These are phyloP conservation scores for Acacia concinna DNA, from an alignment of 331 rosid genomes.

Conservation along the genomic window DNA sequence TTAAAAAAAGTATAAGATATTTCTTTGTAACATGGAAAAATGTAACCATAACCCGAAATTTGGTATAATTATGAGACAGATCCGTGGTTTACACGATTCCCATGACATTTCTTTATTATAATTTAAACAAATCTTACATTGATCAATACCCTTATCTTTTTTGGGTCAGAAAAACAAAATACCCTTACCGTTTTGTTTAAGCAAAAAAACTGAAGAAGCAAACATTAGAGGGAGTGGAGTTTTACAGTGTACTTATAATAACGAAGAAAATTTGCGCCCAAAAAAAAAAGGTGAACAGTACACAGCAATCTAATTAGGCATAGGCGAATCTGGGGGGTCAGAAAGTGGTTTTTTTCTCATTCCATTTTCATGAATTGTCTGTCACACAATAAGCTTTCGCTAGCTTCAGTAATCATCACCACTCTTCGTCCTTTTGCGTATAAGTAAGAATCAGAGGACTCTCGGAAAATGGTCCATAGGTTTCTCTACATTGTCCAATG, in stretches of 20 bases:
- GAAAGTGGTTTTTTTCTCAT: not conserved
- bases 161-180: too few species aligned
- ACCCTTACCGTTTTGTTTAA: constrained; percentile 34
- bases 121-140: constrained; percentile 8
- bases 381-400: constrained; percentile 50
- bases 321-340: not conserved
- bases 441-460: constrained; percentile 34
- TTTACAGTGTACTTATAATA: not conserved
- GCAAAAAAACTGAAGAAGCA: constrained; percentile 25
- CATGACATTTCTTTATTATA: constrained; percentile 38
- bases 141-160: constrained; percentile 14
- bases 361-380: not conserved
- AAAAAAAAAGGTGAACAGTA: not conserved
- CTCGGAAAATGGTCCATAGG: constrained; percentile 29
- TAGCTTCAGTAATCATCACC: constrained; percentile 44
- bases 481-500: not conserved
- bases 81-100: constrained; percentile 49
- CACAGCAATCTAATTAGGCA: not conserved
- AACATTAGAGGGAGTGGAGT: not conserved
- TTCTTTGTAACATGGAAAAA: not conserved
- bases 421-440: constrained; percentile 39
- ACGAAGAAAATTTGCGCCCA: not conserved
- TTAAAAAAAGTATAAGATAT: too few species aligned
- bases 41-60: not conserved
- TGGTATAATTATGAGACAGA: constrained; percentile 31